phyloP scores from a whole-genome alignment of 306 rosid genomes.

The Pachyrhizus erosus region DNA sequence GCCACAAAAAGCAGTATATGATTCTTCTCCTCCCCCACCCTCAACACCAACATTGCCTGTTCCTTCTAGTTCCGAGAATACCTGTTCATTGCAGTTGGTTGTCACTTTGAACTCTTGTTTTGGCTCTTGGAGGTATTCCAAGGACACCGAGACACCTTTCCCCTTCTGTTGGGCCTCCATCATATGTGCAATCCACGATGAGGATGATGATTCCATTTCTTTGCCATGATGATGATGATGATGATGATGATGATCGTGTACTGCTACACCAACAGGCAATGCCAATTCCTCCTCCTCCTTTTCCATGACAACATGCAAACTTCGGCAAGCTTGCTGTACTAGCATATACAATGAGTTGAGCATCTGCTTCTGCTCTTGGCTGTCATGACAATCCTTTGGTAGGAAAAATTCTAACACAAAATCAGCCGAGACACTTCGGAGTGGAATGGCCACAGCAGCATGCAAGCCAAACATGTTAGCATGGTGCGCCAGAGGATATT shows the following conservation, averaged over 20 bases:
- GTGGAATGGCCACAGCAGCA: slow-evolving; percentile 10
- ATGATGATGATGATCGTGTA: too few species aligned
- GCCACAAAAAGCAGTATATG: background rate
- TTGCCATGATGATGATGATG: background rate
- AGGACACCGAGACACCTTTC: slow-evolving; percentile 7
- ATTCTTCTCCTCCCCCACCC: background rate
- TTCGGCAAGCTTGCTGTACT: background rate
- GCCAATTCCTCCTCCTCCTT: background rate
- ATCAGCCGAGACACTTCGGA: background rate
- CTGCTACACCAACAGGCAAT: background rate
- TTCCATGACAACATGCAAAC: background rate
- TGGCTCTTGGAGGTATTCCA: slow-evolving; percentile 27
- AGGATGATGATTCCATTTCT: slow-evolving; percentile 2
- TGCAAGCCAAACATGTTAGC: slow-evolving; percentile 16
- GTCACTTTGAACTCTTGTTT: slow-evolving; percentile 20
- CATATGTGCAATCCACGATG: slow-evolving; percentile 16
- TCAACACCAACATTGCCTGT: background rate
- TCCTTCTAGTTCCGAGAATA: background rate
- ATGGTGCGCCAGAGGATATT: slow-evolving; percentile 17
- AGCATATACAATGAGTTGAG: background rate
- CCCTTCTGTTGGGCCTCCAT: slow-evolving; percentile 21
- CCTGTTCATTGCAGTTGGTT: slow-evolving; percentile 1
- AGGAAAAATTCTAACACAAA: slow-evolving; percentile 12
- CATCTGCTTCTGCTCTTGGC: background rate
- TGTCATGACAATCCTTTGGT: background rate